Conservation (phyloP, 2,329 filamentous ascomycete genomes). For the Immersiporthe knoxdaviesiana region DNA sequence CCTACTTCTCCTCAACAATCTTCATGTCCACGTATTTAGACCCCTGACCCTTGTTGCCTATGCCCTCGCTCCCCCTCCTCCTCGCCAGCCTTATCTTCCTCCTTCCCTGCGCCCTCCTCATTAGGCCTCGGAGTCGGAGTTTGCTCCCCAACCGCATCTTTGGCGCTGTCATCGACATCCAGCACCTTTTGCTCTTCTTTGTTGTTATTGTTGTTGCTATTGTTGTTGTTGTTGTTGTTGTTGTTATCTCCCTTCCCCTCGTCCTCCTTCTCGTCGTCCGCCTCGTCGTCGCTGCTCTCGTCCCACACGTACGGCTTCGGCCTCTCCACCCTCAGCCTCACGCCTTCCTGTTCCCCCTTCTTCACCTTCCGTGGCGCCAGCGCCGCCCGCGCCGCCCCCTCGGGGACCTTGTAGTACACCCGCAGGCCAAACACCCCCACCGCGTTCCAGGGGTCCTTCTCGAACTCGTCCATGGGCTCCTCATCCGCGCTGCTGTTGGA, state of each 20-base stretch:
- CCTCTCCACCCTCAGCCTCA: conserved; percentile 36
- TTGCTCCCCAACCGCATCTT: conserved; percentile 33
- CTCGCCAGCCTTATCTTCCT: background rate
- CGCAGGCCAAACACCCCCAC: conserved; percentile 63
- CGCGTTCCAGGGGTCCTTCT: conserved; percentile 64
- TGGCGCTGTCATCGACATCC: conserved; percentile 40
- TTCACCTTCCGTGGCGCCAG: conserved; percentile 18
- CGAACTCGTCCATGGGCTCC: conserved; percentile 50
- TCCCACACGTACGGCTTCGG: conserved; percentile 32
- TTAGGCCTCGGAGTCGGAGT: conserved; percentile 6
- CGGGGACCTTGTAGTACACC: conserved; percentile 55
- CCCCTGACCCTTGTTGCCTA: background rate
- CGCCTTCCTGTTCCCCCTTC: conserved; percentile 25
- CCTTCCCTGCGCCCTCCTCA: conserved; percentile 15
- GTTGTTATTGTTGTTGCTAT: no score
- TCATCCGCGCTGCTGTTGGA: conserved; percentile 35
- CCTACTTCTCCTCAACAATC: no score
- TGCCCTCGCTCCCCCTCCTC: background rate
- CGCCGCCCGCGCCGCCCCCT: no score
- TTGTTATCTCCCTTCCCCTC: conserved; percentile 19
- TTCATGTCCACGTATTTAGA: background rate
- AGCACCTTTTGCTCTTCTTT: conserved; percentile 33
- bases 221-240: no score
- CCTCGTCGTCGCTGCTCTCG: conserved; percentile 34
- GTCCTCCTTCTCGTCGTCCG: conserved; percentile 31